phyloP scores from a whole-genome alignment of 176 grass and related monocot genomes.

The Saccharum spontaneum region DNA sequence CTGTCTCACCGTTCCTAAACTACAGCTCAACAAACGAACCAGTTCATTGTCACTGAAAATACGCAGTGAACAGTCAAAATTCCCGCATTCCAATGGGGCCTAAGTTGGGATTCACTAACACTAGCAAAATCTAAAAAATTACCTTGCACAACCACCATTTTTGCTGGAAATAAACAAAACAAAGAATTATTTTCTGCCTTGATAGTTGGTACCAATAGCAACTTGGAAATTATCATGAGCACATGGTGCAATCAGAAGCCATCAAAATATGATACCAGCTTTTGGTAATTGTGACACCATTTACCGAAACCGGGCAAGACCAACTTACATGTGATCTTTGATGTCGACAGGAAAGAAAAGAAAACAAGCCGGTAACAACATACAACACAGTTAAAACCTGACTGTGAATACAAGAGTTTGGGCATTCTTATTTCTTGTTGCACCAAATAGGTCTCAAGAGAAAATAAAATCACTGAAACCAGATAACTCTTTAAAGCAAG shows the following conservation, averaged over 20 bases:
- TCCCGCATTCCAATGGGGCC: too few species aligned
- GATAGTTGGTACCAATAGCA: not conserved
- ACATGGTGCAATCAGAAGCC: not conserved
- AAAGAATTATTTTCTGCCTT: not conserved
- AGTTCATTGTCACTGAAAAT: too few species aligned
- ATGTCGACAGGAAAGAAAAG: too few species aligned
- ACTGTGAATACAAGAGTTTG: slow-evolving; percentile 37
- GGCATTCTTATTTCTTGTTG: slow-evolving; percentile 56
- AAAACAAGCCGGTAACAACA: too few species aligned
- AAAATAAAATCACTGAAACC: slow-evolving; percentile 42
- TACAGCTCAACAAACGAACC: too few species aligned
- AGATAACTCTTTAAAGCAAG: slow-evolving; percentile 28
- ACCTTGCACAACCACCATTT: not conserved
- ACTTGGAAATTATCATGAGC: not conserved
- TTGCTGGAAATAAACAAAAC: not conserved
- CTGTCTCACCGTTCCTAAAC: too few species aligned
- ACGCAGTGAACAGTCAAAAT: too few species aligned
- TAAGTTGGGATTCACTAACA: not conserved
- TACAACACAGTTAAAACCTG: slow-evolving; percentile 26
- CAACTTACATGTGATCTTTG: not conserved
- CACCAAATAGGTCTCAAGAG: slow-evolving; percentile 25
- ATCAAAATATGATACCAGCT: not conserved
- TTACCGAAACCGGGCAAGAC: not conserved
- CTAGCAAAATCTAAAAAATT: not conserved
- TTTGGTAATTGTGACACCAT: not conserved